phyloP scores from a whole-genome alignment of 345 rosid genomes.

The Noccaea caerulescens region DNA sequence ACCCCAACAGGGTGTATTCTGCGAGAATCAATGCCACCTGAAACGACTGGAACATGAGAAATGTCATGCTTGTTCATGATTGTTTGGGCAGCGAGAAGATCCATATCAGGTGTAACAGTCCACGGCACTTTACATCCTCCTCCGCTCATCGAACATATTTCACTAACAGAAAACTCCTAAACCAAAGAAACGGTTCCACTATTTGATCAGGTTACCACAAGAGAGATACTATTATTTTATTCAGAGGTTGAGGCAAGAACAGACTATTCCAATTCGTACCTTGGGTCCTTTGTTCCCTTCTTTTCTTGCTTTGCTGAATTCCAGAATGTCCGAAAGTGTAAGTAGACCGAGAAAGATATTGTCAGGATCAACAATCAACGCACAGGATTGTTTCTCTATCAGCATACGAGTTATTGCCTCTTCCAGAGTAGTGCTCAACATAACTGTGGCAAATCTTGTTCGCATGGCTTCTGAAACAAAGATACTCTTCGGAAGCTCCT shows the following conservation, averaged over 20 bases:
- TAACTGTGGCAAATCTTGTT: conserved; percentile 72
- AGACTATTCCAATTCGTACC: conserved; percentile 46
- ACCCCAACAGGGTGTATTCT: conserved; percentile 70
- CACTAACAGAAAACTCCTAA: conserved; percentile 68
- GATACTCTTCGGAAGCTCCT: conserved; percentile 53
- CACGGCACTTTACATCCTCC: conserved; percentile 62
- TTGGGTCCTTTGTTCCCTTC: conserved; percentile 49
- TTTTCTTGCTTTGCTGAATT: conserved; percentile 55
- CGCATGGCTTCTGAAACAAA: conserved; percentile 90
- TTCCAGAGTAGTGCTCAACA: conserved; percentile 63
- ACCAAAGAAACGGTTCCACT: conserved; percentile 26
- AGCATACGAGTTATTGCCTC: conserved; percentile 88
- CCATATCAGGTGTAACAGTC: conserved; percentile 78
- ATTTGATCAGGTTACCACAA: conserved; percentile 7
- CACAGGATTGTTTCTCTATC: conserved; percentile 86
- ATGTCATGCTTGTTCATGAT: conserved; percentile 61
- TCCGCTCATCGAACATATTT: conserved; percentile 58
- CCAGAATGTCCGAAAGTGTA: conserved; percentile 68
- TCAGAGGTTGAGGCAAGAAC: conserved; percentile 15
- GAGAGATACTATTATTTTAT: not conserved
- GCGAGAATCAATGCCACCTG: conserved; percentile 50
- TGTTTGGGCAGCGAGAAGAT: conserved; percentile 61
- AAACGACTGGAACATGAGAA: conserved; percentile 73
- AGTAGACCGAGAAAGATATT: conserved; percentile 67
- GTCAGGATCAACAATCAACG: conserved; percentile 69